Base-by-base conservation (phyloP, 805 yeast species). In the Lipomyces starkeyi region DNA sequence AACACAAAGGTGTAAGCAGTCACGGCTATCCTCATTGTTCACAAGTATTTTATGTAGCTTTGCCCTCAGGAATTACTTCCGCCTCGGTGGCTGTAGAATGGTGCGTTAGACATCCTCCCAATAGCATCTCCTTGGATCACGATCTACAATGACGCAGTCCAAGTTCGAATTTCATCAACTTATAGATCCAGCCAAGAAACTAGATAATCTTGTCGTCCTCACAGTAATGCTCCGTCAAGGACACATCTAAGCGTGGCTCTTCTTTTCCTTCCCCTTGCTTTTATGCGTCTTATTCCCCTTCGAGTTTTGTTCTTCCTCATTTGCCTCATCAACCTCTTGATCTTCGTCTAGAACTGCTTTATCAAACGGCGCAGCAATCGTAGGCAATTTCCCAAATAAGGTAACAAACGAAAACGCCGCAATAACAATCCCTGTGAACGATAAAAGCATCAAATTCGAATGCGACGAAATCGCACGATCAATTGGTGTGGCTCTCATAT, bases 371-470 rank as follows among this genome's bases (percentile, higher is more conserved):
- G 34, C 9, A 4, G 58, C 34, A 22, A 35, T 2, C 40, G 22
- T 17, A 9, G 63, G 63, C 47, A 27, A 13, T 7, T 43, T 22
- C 14, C 67, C 66, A 29, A 67, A 63, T 7, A 65, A 34, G 11
- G 66, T 37, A 40, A 63, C 59, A 59, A 63, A 54, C 9, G 71
- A 64, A 40, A 73, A 70, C 20, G 76, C 76, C 2, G 69, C 72
- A 9, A 74, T 74, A 27, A 75, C 75, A 27, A 75, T 40, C 9
- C 73, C 76, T 7, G 74, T 70, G 57, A 75, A 75, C 11, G 75
- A 73, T 25, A 75, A 64, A 11, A 73, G 63, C 43, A 75, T 59
- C 14, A 63, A 54, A 29, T 64, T 62, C 37, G 76, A 65, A 35
- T 71, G 69, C 8, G 63, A 14, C 3, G 69, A 40, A 40, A 74